Percentiles rank a stretch among this genome's conserved stretches.
phyloP scores from a whole-genome alignment of 2,329 filamentous ascomycete species.

The Fusarium oligoseptatum region DNA sequence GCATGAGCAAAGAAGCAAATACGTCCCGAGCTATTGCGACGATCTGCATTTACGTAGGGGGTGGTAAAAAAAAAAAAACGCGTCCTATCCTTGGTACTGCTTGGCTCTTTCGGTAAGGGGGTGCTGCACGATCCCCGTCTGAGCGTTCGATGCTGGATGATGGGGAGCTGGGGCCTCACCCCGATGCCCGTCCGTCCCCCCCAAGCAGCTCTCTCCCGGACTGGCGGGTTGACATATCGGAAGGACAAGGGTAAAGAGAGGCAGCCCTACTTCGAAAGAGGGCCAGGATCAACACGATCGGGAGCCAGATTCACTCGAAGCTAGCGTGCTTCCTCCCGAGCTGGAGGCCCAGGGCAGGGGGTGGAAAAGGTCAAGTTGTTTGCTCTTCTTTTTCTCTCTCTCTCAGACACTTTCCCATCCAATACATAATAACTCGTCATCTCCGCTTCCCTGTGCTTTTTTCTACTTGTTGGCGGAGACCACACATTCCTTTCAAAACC shows the following conservation, averaged over 20 bases:
- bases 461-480: constrained; percentile 8
- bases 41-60: constrained; percentile 23
- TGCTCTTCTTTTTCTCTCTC: background rate
- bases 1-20: constrained; percentile 11
- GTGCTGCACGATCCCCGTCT: constrained; percentile 24
- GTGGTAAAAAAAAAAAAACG: background rate
- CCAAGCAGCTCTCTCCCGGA: constrained; percentile 16
- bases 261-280: constrained; percentile 25
- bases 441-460: constrained; percentile 16
- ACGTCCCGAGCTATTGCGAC: background rate
- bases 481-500: constrained; percentile 39
- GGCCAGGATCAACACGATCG: constrained; percentile 38
- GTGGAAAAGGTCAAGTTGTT: background rate
- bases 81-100: background rate
- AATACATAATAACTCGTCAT: constrained; percentile 36
- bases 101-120: background rate
- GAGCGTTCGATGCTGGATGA: constrained; percentile 13
- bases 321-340: background rate
- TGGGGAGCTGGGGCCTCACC: background rate
- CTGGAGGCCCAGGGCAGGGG: background rate
- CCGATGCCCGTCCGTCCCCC: background rate
- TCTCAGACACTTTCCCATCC: background rate
- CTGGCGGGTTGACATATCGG: constrained; percentile 34
- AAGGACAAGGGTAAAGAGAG: constrained; percentile 5
- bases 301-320: constrained; percentile 6